Evolutionary conservation across 495 filamentous ascomycete species (phyloP).

Genomic region (Tuber indicum): DNA sequence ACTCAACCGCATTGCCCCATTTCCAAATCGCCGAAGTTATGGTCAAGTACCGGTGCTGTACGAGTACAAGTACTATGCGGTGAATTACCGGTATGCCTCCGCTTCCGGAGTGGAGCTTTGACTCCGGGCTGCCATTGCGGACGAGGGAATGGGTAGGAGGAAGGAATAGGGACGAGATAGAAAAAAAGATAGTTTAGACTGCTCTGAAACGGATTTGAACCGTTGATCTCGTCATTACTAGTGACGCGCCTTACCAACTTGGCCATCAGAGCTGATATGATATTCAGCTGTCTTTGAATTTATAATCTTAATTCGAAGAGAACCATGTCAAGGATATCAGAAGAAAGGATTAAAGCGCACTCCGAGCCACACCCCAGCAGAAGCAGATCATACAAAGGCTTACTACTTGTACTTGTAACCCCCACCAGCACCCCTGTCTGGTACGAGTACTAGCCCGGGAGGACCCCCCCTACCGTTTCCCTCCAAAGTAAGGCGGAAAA

Average conservation of each 20-base stretch:
- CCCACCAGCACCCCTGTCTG: background rate
- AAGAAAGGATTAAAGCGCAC: background rate
- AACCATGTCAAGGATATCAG: background rate
- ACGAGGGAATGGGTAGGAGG: background rate
- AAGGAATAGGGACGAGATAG: too few species aligned
- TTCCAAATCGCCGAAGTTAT: background rate
- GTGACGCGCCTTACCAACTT: slow-evolving; percentile 16
- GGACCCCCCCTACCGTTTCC: background rate
- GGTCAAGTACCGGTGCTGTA: background rate
- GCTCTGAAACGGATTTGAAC: slow-evolving; percentile 7
- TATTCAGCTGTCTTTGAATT: background rate
- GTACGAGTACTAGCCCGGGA: too few species aligned
- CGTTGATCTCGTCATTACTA: slow-evolving; percentile 10
- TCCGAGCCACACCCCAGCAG: background rate
- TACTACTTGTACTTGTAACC: too few species aligned
- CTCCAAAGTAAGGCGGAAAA: background rate
- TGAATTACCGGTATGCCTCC: background rate
- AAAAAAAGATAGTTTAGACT: background rate
- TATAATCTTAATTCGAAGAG: background rate
- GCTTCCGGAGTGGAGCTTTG: background rate
- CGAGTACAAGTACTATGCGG: too few species aligned
- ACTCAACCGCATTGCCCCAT: background rate
- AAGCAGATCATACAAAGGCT: background rate
- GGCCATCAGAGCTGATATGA: slow-evolving; percentile 8
- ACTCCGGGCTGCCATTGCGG: background rate